Evolutionary conservation across 495 filamentous ascomycete genomes (phyloP).

Genomic region (Penicillium tannophilum): DNA sequence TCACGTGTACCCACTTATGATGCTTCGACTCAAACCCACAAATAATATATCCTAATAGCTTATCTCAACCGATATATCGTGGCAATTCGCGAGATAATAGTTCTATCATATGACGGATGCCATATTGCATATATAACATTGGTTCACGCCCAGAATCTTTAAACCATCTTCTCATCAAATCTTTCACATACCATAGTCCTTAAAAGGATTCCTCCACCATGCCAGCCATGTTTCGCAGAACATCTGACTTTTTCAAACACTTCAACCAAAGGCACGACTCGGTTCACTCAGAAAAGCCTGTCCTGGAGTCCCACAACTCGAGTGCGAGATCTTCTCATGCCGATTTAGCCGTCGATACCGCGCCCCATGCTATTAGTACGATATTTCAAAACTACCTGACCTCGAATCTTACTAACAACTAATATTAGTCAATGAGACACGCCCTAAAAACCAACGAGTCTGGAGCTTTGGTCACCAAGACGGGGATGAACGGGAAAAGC

Average conservation of each 20-base stretch:
- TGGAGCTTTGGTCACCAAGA: conserved; percentile 11
- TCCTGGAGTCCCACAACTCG: background rate
- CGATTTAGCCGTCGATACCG: background rate
- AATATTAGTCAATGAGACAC: background rate
- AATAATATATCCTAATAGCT: background rate
- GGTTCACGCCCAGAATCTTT: too few species aligned
- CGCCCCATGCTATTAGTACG: background rate
- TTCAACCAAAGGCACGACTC: conserved; percentile 6
- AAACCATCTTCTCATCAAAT: background rate
- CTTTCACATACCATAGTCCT: background rate
- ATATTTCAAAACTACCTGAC: background rate
- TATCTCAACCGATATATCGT: background rate
- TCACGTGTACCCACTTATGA: background rate
- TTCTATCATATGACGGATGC: background rate
- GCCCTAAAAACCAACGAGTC: background rate
- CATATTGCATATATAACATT: background rate
- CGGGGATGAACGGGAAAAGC: conserved; percentile 1
- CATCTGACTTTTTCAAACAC: conserved; percentile 13
- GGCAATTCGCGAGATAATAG: background rate
- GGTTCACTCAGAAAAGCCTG: conserved; percentile 9
- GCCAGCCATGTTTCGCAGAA: conserved; percentile 11
- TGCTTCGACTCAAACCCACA: background rate
- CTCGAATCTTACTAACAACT: background rate
- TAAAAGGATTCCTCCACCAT: background rate
- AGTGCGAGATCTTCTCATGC: background rate